Evolutionary conservation across 176 grass and related monocot species (phyloP).

Genomic region (Carex myosuroides): DNA sequence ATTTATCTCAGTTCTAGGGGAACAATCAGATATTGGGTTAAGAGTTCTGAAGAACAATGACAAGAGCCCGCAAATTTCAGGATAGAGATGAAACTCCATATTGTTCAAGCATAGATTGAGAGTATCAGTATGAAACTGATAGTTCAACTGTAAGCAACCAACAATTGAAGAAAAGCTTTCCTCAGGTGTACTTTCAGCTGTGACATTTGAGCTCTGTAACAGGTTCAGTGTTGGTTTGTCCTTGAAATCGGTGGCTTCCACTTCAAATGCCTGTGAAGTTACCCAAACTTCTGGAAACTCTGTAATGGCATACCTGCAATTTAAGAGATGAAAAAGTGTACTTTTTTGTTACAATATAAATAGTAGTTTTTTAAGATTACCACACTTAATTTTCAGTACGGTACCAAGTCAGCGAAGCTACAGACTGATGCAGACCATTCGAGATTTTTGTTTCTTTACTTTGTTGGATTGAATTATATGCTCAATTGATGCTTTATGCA

Average conservation of each 20-base stretch:
- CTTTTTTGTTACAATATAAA: conserved; percentile 2
- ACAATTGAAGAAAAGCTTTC: conserved; percentile 5
- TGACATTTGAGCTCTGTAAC: conserved; percentile 43
- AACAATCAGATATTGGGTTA: conserved; percentile 26
- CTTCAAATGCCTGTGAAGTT: conserved; percentile 34
- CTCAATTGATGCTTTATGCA: neutral
- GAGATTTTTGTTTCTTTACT: neutral
- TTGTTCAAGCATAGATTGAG: conserved; percentile 38
- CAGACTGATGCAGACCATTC: neutral
- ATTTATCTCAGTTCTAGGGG: conserved; percentile 19
- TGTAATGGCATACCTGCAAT: conserved; percentile 55
- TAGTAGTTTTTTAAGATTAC: neutral
- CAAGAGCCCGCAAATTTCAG: conserved; percentile 50
- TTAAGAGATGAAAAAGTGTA: conserved; percentile 17
- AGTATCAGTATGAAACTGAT: conserved; percentile 40
- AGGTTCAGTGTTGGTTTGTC: conserved; percentile 34
- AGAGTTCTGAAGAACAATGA: conserved; percentile 49
- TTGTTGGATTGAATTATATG: neutral
- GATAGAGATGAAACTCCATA: conserved; percentile 80
- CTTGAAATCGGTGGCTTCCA: conserved; percentile 39
- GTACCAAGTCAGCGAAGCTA: neutral
- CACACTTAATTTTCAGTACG: neutral
- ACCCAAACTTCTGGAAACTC: conserved; percentile 55
- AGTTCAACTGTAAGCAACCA: conserved; percentile 64
- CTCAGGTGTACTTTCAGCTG: neutral